Conservation (phyloP, 306 rosid genomes). For the Castanopsis chinensis region DNA sequence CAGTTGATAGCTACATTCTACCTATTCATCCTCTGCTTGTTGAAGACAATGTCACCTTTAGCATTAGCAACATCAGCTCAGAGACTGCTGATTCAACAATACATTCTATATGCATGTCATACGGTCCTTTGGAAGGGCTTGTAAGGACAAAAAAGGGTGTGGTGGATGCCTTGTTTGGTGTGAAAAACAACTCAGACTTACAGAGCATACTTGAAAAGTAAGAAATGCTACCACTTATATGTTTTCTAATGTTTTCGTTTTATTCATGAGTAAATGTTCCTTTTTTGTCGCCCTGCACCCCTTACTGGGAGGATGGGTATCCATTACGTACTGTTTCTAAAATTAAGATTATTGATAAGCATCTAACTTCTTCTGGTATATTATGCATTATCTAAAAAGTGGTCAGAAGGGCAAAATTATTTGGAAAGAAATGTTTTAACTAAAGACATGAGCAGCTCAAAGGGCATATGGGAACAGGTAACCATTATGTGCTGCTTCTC, state of each 20-base stretch:
- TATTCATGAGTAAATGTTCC: neutral
- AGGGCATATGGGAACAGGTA: too few relatives aligned
- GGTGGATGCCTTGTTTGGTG: slow-evolving; percentile 18
- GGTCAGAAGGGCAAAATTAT: too few relatives aligned
- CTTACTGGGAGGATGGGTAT: too few relatives aligned
- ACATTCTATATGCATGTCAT: slow-evolving; percentile 20
- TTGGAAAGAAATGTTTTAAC: too few relatives aligned
- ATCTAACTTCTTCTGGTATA: too few relatives aligned
- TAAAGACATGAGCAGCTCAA: too few relatives aligned
- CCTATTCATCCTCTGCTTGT: neutral
- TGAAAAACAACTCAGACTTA: neutral
- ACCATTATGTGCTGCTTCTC: too few relatives aligned
- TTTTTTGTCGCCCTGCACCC: too few relatives aligned
- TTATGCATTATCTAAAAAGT: too few relatives aligned
- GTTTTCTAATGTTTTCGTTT: neutral
- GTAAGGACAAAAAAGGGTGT: slow-evolving; percentile 16
- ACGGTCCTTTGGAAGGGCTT: slow-evolving; percentile 19
- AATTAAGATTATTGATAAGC: too few relatives aligned
- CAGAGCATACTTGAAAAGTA: slow-evolving; percentile 15
- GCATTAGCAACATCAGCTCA: slow-evolving; percentile 15
- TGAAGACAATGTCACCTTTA: slow-evolving; percentile 12
- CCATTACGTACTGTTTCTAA: too few relatives aligned
- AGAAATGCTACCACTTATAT: neutral
- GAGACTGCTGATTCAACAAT: slow-evolving; percentile 11
- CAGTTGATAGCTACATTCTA: neutral